These are phyloP conservation scores for Avena sativa DNA, from an alignment of 176 grass and related monocot species.

Conservation along the genomic window DNA sequence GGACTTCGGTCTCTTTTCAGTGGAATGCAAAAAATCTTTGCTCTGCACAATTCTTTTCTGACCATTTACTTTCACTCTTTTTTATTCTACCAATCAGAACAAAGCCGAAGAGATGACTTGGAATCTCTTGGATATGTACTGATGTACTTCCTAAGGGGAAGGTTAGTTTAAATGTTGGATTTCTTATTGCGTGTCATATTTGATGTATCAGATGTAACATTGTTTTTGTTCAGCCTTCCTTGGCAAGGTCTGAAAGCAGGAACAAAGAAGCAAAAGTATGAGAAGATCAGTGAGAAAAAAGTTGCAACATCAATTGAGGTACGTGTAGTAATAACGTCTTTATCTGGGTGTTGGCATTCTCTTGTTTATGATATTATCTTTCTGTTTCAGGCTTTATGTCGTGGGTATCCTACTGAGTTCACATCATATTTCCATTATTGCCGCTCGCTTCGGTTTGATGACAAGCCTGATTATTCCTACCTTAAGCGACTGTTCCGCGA, in stretches of 20 bases:
- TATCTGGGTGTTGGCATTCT: slow-evolving; percentile 17
- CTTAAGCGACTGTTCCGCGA: slow-evolving; percentile 95
- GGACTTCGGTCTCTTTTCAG: slow-evolving; percentile 14
- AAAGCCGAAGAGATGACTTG: slow-evolving; percentile 98
- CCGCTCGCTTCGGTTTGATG: slow-evolving; percentile 85
- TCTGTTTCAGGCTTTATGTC: slow-evolving; percentile 73
- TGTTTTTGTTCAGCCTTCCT: slow-evolving; percentile 72
- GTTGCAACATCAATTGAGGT: slow-evolving; percentile 96
- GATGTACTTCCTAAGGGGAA: slow-evolving; percentile 97
- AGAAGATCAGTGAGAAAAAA: slow-evolving; percentile 98
- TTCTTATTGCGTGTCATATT: background rate
- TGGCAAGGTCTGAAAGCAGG: slow-evolving; percentile 99
- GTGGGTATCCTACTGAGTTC: slow-evolving; percentile 92
- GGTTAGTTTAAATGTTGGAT: slow-evolving; percentile 58
- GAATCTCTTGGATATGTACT: slow-evolving; percentile 99
- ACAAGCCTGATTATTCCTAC: slow-evolving; percentile 97
- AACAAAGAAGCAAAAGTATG: slow-evolving; percentile 95
- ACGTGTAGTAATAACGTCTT: background rate
- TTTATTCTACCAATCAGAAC: slow-evolving; percentile 56
- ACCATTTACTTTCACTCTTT: slow-evolving; percentile 2
- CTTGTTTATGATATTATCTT: slow-evolving; percentile 33
- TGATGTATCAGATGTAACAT: slow-evolving; percentile 30
- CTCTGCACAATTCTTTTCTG: background rate
- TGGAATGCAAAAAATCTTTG: background rate
- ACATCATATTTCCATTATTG: slow-evolving; percentile 99